Conservation (phyloP, 2,329 filamentous ascomycete genomes). For the Didymella pinodella region DNA sequence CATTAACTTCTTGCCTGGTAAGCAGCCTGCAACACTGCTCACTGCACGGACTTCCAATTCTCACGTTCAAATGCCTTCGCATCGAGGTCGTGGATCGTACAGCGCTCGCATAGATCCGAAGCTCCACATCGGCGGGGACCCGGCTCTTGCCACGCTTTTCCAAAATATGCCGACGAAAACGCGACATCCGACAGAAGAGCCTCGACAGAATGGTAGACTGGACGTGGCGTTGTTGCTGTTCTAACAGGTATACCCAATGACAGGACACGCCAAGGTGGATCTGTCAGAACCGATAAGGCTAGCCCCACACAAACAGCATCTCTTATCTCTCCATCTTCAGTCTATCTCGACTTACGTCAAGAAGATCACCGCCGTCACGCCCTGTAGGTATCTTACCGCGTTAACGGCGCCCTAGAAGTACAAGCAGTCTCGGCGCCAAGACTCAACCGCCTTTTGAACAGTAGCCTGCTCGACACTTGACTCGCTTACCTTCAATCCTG, state of each 20-base stretch:
- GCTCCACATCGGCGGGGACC: constrained; percentile 2
- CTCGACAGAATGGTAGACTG: constrained; percentile 3
- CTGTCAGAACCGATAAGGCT: constrained; percentile 13
- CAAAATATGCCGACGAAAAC: constrained; percentile 8
- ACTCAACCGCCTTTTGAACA: constrained; percentile 18
- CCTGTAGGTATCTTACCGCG: constrained; percentile 22
- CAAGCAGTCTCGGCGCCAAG: constrained; percentile 36
- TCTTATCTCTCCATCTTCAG: constrained; percentile 16
- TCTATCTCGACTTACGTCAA: constrained; percentile 36
- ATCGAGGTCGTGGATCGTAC: neutral
- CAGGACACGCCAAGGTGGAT: neutral
- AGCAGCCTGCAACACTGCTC: neutral
- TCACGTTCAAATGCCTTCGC: neutral
- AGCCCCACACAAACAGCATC: constrained; percentile 3
- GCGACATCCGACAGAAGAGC: constrained; percentile 1
- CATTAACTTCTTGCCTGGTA: too few species aligned
- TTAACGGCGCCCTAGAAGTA: constrained; percentile 19
- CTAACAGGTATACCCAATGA: neutral
- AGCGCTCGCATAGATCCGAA: neutral
- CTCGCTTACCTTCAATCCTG: constrained; percentile 19
- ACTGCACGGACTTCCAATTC: neutral
- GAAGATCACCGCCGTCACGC: constrained; percentile 7
- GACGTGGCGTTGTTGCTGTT: neutral
- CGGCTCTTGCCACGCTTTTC: constrained; percentile 1
- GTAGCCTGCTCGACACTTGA: constrained; percentile 10